phyloP scores from a whole-genome alignment of 2,329 filamentous ascomycete genomes.

The Beauveria australis region DNA sequence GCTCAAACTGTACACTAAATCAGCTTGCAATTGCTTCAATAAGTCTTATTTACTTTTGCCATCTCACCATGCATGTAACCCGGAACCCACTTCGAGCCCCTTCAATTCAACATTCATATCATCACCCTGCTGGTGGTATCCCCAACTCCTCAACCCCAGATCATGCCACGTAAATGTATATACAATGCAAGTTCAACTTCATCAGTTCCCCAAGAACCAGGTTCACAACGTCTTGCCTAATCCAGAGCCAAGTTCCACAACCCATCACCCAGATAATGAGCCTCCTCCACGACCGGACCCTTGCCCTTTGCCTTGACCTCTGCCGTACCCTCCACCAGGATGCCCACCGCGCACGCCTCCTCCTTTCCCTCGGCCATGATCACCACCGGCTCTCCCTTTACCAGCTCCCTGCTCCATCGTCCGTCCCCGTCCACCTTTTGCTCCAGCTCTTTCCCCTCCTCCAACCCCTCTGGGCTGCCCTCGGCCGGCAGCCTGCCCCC shows the following conservation, averaged over 20 bases:
- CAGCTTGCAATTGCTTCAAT: not conserved
- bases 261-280: constrained; percentile 90
- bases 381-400: constrained; percentile 76
- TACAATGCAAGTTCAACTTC: not conserved
- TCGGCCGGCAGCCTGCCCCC: constrained; percentile 70
- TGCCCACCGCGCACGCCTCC: constrained; percentile 80
- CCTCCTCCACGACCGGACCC: constrained; percentile 86
- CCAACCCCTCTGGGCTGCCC: constrained; percentile 23
- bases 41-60: not conserved
- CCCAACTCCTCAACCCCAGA: constrained; percentile 1
- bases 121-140: not conserved
- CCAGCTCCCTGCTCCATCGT: constrained; percentile 58
- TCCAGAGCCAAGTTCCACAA: constrained; percentile 66
- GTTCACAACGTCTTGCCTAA: constrained; percentile 19
- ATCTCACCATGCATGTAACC: too few relatives aligned
- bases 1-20: not conserved
- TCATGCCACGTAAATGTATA: not conserved
- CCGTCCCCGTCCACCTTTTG: constrained; percentile 40
- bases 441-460: constrained; percentile 35
- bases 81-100: not conserved
- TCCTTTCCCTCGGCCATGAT: constrained; percentile 90
- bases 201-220: not conserved
- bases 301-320: constrained; percentile 94
- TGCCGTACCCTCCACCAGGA: constrained; percentile 74
- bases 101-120: not conserved